Conservation (phyloP, 2,329 filamentous ascomycete genomes). For the Phaeophleospora eucalypticola region DNA sequence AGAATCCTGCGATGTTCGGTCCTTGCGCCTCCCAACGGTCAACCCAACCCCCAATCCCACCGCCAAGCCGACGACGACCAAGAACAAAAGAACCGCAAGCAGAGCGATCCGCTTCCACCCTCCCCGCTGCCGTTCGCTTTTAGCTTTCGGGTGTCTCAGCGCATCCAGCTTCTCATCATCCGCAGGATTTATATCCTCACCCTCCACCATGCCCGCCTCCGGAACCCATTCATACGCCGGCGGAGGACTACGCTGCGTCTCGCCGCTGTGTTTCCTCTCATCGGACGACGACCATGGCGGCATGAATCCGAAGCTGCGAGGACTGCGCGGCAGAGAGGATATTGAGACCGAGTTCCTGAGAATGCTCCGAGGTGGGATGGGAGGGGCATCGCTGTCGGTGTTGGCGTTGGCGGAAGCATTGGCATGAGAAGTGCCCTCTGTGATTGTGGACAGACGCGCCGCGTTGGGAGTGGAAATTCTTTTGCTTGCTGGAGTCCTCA, state of each 20-base stretch:
- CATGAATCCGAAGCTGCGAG: background rate
- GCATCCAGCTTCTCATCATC: conserved; percentile 29
- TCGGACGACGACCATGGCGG: background rate
- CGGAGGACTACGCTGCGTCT: conserved; percentile 18
- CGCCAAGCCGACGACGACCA: conserved; percentile 35
- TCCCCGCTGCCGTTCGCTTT: conserved; percentile 25
- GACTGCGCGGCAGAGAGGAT: background rate
- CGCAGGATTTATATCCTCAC: conserved; percentile 18
- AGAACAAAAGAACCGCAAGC: conserved; percentile 35
- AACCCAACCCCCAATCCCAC: conserved; percentile 39
- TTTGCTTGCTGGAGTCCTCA: conserved; percentile 5
- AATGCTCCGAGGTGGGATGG: conserved; percentile 19
- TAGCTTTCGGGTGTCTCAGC: conserved; percentile 18
- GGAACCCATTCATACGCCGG: conserved; percentile 27
- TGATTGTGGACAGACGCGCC: conserved; percentile 12
- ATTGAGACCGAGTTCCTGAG: conserved; percentile 14
- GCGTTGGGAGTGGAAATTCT: conserved; percentile 9
- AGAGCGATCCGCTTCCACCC: conserved; percentile 39
- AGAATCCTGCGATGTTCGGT: background rate
- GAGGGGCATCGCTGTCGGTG: too few species aligned
- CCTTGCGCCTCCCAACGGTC: conserved; percentile 20
- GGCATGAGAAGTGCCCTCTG: conserved; percentile 5
- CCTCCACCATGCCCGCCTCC: conserved; percentile 11
- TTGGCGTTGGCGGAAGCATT: too few species aligned
- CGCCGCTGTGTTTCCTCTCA: conserved; percentile 7